Base-by-base conservation (phyloP, 208 protist genomes). In the Leishmania amazonensis region DNA sequence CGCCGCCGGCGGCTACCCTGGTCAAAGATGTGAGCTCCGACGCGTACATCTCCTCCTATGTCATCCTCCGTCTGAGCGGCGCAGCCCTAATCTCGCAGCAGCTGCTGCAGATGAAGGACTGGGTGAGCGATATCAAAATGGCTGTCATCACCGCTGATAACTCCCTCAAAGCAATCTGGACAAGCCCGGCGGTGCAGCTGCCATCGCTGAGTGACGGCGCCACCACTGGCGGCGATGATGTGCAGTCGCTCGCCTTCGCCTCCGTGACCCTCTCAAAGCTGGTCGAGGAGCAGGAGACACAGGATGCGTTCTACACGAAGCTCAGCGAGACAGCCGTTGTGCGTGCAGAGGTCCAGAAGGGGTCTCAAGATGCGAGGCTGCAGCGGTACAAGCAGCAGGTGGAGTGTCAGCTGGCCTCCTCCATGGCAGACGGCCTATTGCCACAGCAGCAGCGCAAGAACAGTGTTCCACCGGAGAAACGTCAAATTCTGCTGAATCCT, bases 401-500 rank as follows among this genome's bases (percentile, higher is more conserved):
- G 47, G 64, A 87, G 58, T 78, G 74, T 28, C 80, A 77, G 47
- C 42, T 84, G 0, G 84, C 79, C 24, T 49, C 67, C 58, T 73
- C 75, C 38, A 58, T 62, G 1, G 42, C 51, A 24, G 45, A 21
- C 40, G 65, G 35, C 38, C 24, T 11, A 35, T 49, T 57, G 42
- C 24, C 35, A 68, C 54, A 68, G 67, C 65, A 45, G 40, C 70
- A 19, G n/a, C 65, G 47, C 38, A 13, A 28, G 40, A 53, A 60
- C 40, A 38, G 47, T 21, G 9, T 80, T 0, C 31, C 83, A n/a
- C 68, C 75, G 1, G 45, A 76, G 65, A 42, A 83, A 31, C 79
- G 67, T 13, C 83, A 86, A 79, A 9, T 65, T 7, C 65, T 85
- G 57, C 54, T 85, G 51, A 85, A 85, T 58, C 82, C 82, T 6